Percentiles rank a stretch among this genome's conserved stretches.
phyloP scores from a whole-genome alignment of 2,329 filamentous ascomycete species.

The Tolypocladium endophyticum region DNA sequence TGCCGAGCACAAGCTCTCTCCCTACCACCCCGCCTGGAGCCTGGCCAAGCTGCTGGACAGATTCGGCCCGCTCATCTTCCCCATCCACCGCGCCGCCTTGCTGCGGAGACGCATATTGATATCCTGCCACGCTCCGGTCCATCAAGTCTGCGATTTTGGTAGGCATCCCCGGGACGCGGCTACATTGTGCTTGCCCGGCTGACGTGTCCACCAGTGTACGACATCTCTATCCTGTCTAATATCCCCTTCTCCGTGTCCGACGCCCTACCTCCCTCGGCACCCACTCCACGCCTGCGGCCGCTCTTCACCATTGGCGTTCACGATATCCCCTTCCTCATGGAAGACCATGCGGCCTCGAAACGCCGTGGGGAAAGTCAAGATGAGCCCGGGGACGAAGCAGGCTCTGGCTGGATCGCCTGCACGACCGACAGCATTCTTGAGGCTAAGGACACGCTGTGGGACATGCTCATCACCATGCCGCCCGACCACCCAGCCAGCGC shows the following conservation, averaged over 20 bases:
- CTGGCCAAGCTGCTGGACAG: slow-evolving; percentile 65
- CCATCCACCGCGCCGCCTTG: slow-evolving; percentile 77
- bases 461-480: slow-evolving; percentile 78
- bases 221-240: slow-evolving; percentile 85
- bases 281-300: slow-evolving; percentile 59
- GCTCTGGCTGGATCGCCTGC: slow-evolving; percentile 79
- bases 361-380: slow-evolving; percentile 23
- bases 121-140: slow-evolving; percentile 75
- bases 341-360: slow-evolving; percentile 42
- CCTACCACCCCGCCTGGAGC: slow-evolving; percentile 79
- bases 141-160: slow-evolving; percentile 84
- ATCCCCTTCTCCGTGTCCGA: slow-evolving; percentile 67
- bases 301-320: slow-evolving; percentile 92
- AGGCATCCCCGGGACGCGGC: slow-evolving; percentile 12
- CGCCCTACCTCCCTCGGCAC: slow-evolving; percentile 51
- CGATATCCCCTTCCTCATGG: slow-evolving; percentile 71
- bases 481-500: slow-evolving; percentile 46
- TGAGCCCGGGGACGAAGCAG: slow-evolving; percentile 33
- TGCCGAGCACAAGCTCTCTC: slow-evolving; percentile 56
- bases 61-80: slow-evolving; percentile 87
- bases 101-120: slow-evolving; percentile 82
- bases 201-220: slow-evolving; percentile 57
- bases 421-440: slow-evolving; percentile 90
- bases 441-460: slow-evolving; percentile 79
- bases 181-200: slow-evolving; percentile 4